Base-by-base conservation (phyloP, 1,284 basidiomycete species). In the Malassezia vespertilionis region DNA sequence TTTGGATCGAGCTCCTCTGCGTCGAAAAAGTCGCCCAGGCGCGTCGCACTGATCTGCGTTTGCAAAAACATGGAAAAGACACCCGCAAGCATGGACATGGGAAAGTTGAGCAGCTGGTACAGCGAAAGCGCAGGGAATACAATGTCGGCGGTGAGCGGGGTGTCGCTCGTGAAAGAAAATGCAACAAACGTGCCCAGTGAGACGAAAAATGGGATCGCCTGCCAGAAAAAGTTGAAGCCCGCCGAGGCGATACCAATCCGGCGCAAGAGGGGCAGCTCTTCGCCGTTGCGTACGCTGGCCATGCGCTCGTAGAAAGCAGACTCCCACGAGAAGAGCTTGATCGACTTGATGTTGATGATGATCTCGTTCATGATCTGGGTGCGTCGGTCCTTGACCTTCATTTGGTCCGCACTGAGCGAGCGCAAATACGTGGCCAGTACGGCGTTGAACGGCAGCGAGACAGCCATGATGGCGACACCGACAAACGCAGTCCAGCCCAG, bases 51-150 rank as follows among this genome's bases (percentile, higher is more conserved):
- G 11, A 96, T 90, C 34, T 82, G 72, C 0, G 89, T 85, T 67
- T 89, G 84, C 17, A 63, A 47, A 27, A 52, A 46, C 39, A 58
- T 52, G 22, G 54, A 48, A 40, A 90, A 81, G 54, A 86, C 77
- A 80, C 83, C 52, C 3, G 57, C 59, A 46, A 75, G 72, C 38
- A 91, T 87, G 1, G 81, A 83, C 27, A 95, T 76, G 18, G 90
- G 88, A 75, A 93, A 84, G 58, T 82, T 79, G 26, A 95, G 75
- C 0, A 96, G 77, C 77, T 86, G 83, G 75, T 95, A 96, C 31
- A 96, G 75, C 0, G 86, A 84, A 43, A 96, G 87, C 0, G 87
- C 82, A 3, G 90, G 90, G 77, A 96, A 96, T 60, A 95, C 88
- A 53, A 89, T 75, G 61, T 93, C 87, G 1, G 84, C 80, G 0